Evolutionary conservation across 768 basidiomycete genomes (phyloP), one percentile per base, ranked within the genome.

Genomic region (Tremella mesenterica): DNA sequence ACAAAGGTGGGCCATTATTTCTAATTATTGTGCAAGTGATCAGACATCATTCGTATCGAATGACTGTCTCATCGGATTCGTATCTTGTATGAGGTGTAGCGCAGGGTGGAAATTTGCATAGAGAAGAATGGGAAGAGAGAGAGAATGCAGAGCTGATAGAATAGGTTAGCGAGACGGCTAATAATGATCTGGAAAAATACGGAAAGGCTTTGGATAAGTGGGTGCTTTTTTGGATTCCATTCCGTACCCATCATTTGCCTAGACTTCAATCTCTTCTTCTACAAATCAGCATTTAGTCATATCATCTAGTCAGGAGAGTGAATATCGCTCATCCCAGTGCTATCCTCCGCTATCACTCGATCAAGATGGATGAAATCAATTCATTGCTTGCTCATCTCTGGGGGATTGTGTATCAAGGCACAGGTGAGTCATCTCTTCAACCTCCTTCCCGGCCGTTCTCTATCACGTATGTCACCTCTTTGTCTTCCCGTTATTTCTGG

Each of bases 291-390:
- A n/a, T n/a, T n/a, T n/a, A n/a, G 48, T 74, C 57, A 29, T 41
- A 36, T 34, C 43, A 49, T 20, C 20, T 28, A 57, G 13, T 8
- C 33, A 14, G 31, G 34, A 23, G 13, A n/a, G 16, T 23, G 16
- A 14, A 6, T 30, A 23, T 18, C 29, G 53, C 54, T 66, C 16
- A 59, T 2, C 1, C 13, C 53, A 96, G 93, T 61, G 95, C 92
- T 36, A 97, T 99, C 72, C 95, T 99, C 88, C 89, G 88, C 73
- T 99, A 96, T 66, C 95, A 99, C 67, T 77, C 83, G 13, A 79
- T 95, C 63, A 99, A 99, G 76, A 95, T 97, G 95, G 89, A 92
- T 73, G 95, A 99, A 77, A 91, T 99, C 64, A 99, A 99, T 67
- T 91, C 95, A 65, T 92, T 85, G 13, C 93, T 97, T 83, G 85